A percentile compares a stretch with the other conserved stretches of the same genome.
Conservation (phyloP, 371 early-diverging fungal species). For the Mucor velutinosus region DNA sequence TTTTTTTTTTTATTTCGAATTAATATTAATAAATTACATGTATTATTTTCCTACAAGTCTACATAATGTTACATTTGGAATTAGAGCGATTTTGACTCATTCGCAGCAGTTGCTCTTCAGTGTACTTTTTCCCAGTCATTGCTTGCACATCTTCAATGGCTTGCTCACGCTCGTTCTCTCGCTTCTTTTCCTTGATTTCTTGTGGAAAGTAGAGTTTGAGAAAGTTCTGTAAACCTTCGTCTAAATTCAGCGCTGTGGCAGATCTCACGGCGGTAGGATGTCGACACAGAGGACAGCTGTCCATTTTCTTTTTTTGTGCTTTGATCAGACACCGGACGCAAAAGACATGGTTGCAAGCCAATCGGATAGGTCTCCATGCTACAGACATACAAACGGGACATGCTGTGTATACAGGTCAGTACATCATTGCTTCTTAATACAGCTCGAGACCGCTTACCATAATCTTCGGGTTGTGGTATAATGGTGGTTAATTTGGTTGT, state of each 20-base stretch:
- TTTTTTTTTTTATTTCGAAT: background rate
- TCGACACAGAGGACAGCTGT: constrained; percentile 76
- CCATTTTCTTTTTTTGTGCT: constrained; percentile 63
- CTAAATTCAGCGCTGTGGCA: constrained; percentile 64
- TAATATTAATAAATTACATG: background rate
- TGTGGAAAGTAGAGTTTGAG: constrained; percentile 72
- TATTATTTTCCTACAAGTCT: constrained; percentile 14
- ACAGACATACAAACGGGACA: constrained; percentile 53
- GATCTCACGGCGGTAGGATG: constrained; percentile 55
- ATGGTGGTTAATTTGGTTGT: constrained; percentile 54
- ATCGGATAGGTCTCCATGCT: constrained; percentile 76
- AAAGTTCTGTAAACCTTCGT: constrained; percentile 65
- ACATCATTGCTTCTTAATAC: background rate
- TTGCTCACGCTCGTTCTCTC: constrained; percentile 67
- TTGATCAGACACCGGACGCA: constrained; percentile 79
- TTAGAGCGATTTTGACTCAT: constrained; percentile 29
- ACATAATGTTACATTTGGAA: constrained; percentile 44
- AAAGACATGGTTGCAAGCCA: constrained; percentile 72
- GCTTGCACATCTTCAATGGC: constrained; percentile 65
- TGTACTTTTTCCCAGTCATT: constrained; percentile 52
- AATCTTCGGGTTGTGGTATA: constrained; percentile 80
- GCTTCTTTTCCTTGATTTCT: constrained; percentile 71
- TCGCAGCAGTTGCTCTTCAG: constrained; percentile 38
- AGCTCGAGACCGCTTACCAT: constrained; percentile 41
- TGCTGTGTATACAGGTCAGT: constrained; percentile 17